phyloP scores from a whole-genome alignment of 2,329 filamentous ascomycete species.

The Trichoderma semiorbis region DNA sequence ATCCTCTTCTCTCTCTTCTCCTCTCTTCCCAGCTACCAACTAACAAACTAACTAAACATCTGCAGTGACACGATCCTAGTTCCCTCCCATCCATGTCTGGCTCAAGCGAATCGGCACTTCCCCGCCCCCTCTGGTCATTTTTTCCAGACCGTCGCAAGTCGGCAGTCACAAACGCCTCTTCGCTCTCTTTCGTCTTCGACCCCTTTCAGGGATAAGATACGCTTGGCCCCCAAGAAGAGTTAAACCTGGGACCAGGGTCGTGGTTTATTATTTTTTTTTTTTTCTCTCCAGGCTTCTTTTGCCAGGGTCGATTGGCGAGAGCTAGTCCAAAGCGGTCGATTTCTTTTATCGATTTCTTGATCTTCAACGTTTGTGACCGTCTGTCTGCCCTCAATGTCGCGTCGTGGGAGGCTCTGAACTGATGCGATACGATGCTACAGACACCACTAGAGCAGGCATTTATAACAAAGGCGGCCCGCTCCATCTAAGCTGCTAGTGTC shows the following conservation, averaged over 20 bases:
- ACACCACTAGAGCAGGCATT: not conserved
- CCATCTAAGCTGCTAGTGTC: not conserved
- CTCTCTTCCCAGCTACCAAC: not conserved
- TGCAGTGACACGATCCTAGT: not conserved
- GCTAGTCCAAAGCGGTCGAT: not conserved
- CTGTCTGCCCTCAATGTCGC: not conserved
- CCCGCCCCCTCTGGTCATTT: not conserved
- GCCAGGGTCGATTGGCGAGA: not conserved
- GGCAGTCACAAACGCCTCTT: not conserved
- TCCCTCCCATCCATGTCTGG: not conserved
- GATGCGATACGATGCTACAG: no score
- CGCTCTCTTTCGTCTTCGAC: not conserved
- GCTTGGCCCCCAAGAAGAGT: conserved; percentile 3
- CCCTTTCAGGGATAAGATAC: conserved; percentile 16
- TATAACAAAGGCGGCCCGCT: not conserved
- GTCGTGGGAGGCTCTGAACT: not conserved
- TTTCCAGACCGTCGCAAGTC: not conserved
- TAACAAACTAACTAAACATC: not conserved
- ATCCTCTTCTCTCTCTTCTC: not conserved
- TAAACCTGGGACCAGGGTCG: not conserved
- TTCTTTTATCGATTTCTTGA: not conserved
- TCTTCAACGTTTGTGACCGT: not conserved
- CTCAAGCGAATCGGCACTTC: conserved; percentile 3
- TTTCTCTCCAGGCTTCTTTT: not conserved
- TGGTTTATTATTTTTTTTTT: not conserved